Base-by-base conservation (phyloP, 208 protist species). In the Herpetomonas tarakana region DNA sequence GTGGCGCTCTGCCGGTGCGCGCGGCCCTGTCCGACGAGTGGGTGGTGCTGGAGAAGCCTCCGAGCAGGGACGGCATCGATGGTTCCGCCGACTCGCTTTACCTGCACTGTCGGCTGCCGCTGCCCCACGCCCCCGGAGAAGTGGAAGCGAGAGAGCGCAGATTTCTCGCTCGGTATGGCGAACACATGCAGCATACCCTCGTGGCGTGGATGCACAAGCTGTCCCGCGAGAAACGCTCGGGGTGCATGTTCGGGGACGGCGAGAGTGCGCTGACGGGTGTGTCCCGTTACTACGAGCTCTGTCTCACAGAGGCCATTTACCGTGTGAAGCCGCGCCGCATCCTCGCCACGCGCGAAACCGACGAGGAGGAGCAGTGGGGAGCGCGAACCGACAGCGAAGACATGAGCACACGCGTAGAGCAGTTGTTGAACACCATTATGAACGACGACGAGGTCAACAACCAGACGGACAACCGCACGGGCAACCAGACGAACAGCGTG, bases 81-180 rank as follows among this genome's bases (percentile, higher is more conserved):
- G 21, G 30, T 24, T 21, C 24, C 9, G 28, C 22, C 21, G 71
- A 64, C 24, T 52, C 65, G 2, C 0, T 62, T 3, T 55, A 92
- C 25, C 68, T 95, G 55, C 88, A 95, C 72, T 95, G 88, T 49
- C 85, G 88, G 0, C 70, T 95, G 29, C 88, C 88, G 14, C 67
- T 83, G 18, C 78, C 81, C 30, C 71, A 77, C 9, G 71, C 68
- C n/a, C 30, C 22, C 7, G 71, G 39, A 0, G 56, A 56, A 18
- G 38, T 81, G 21, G 38, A 16, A n/a, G 52, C 12, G 21, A 68
- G 25, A 31, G 74, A 83, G 65, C 38, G 41, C 6, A 55, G 50
- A 30, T 89, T 75, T 63, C 28, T 88, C 3, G 25, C 44, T 0
- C 54, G 26, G n/a, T 39, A 83, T 46, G 47, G 30, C 1, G 45